Evolutionary conservation across 2,329 filamentous ascomycete genomes (phyloP), one percentile per base, ranked within the genome.

Genomic region (Sclerotinia nivalis): DNA sequence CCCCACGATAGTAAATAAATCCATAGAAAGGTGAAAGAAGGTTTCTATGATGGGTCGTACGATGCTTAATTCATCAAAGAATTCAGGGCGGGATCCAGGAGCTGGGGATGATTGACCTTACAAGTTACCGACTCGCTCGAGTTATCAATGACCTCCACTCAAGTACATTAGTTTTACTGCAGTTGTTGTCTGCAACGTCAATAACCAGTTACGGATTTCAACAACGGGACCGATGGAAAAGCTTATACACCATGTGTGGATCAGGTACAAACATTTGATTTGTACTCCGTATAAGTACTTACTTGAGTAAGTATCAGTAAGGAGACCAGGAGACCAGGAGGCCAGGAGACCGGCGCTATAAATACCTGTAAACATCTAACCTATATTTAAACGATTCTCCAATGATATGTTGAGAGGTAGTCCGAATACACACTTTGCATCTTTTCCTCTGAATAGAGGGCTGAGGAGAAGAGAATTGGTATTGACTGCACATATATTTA

Each of bases 111-210:
- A 34, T n/a, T 64, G 28, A 34, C 45, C 25, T 34, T 64, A 5
- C 13, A 43, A 15, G 40, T 43, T 43, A 6, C 28, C 25, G 43
- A 50, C 43, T 34, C 28, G 61, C 45, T 52, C 61, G 61, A 64
- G 45, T 37, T 43, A 37, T 64, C 28, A 18, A 20, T n/a, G 13
- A n/a, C 43, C 61, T 62, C 25, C 40, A 47, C 47, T 62, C 47
- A 37, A 28, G 43, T 62, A 62, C 60, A 50, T 43, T 64, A 50
- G 55, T n/a, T 37, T 64, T 12, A 34, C 60, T 64, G 60, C 28
- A 50, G 28, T 50, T 25, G 25, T 13, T 43, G 31, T 64, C 60
- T 40, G 5, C 10, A n/a, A 37, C 40, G 40, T 43, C 40, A 15
- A 43, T 43, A 43, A 43, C 12, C 40, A 43, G 40, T 43, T 10